phyloP scores from a whole-genome alignment of 1,139 yeast genomes.

The Eremothecium cymbalariae region DNA sequence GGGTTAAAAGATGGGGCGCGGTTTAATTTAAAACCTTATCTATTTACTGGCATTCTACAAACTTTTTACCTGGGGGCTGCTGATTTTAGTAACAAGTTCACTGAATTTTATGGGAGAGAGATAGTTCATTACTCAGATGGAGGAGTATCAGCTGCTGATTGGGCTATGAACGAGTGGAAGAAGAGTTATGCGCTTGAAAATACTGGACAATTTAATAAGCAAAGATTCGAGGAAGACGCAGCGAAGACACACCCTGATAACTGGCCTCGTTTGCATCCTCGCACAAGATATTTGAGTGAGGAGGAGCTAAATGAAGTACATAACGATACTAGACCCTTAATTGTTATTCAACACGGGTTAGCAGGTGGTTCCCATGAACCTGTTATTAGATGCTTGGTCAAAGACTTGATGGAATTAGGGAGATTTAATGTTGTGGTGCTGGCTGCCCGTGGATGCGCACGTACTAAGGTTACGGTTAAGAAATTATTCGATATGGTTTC shows the following conservation, averaged over 20 bases:
- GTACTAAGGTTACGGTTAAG: constrained; percentile 70
- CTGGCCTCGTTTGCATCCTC: constrained; percentile 69
- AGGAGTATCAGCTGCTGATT: constrained; percentile 71
- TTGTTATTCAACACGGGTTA: constrained; percentile 71
- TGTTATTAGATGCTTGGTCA: constrained; percentile 58
- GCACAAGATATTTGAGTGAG: constrained; percentile 62
- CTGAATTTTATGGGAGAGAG: constrained; percentile 71
- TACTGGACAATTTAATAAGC: constrained; percentile 29
- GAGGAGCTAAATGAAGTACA: constrained; percentile 38
- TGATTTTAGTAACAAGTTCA: constrained; percentile 44
- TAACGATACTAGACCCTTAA: constrained; percentile 47
- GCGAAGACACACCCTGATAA: constrained; percentile 52
- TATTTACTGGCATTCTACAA: constrained; percentile 71
- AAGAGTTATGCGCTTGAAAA: constrained; percentile 33
- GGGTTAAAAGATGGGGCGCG: constrained; percentile 39
- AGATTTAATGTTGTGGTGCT: constrained; percentile 63
- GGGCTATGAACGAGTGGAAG: constrained; percentile 43
- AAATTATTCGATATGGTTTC: constrained; percentile 67
- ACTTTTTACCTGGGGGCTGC: constrained; percentile 58
- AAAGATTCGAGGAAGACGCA: constrained; percentile 43
- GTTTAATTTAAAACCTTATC: constrained; percentile 52
- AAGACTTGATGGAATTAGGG: constrained; percentile 25
- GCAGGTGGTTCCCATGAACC: constrained; percentile 93
- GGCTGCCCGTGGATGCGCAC: constrained; percentile 81
- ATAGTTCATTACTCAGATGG: constrained; percentile 50